These are phyloP conservation scores for Rhodosporidiobolus sp. DNA, from an alignment of 768 basidiomycete species.

Conservation along the genomic window DNA sequence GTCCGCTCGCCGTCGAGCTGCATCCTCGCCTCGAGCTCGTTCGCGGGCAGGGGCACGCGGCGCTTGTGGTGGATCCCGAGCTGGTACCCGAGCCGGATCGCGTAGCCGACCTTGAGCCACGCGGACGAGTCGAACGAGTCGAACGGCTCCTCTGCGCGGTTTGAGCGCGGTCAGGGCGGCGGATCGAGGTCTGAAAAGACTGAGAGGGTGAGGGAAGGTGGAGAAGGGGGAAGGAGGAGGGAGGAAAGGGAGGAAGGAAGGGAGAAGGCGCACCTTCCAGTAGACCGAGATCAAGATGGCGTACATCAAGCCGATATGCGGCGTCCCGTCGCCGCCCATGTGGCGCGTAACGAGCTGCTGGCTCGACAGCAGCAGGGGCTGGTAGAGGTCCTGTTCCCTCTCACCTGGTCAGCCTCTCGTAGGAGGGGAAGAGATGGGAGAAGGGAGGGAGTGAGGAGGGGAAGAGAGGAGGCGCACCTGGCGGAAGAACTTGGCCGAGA, in stretches of 20 bases:
- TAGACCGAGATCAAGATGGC: conserved; percentile 9
- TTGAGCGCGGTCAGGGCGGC: neutral
- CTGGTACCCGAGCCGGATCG: conserved; percentile 24
- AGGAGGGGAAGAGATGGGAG: too few species aligned
- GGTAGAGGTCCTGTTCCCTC: conserved; percentile 21
- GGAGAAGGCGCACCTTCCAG: conserved; percentile 15
- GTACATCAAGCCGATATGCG: conserved; percentile 2
- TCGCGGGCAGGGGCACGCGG: neutral
- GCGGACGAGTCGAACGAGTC: conserved; percentile 18
- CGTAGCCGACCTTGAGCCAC: conserved; percentile 21
- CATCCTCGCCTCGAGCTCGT: conserved; percentile 11
- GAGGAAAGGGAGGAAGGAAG: neutral
- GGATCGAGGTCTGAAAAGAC: too few species aligned
- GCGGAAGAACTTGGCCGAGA: conserved; percentile 21
- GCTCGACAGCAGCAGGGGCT: conserved; percentile 3
- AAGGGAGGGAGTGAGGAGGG: neutral
- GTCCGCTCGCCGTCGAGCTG: conserved; percentile 19
- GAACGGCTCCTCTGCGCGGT: too few species aligned
- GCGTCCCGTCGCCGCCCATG: conserved; percentile 13
- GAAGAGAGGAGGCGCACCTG: neutral
- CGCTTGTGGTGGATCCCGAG: conserved; percentile 14
- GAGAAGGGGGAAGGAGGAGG: neutral
- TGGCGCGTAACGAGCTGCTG: conserved; percentile 8
- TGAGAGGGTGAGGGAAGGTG: neutral
- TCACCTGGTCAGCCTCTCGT: too few species aligned